Conservation (phyloP, 352 stramenopile genomes). For the Phytopythium montanum region DNA sequence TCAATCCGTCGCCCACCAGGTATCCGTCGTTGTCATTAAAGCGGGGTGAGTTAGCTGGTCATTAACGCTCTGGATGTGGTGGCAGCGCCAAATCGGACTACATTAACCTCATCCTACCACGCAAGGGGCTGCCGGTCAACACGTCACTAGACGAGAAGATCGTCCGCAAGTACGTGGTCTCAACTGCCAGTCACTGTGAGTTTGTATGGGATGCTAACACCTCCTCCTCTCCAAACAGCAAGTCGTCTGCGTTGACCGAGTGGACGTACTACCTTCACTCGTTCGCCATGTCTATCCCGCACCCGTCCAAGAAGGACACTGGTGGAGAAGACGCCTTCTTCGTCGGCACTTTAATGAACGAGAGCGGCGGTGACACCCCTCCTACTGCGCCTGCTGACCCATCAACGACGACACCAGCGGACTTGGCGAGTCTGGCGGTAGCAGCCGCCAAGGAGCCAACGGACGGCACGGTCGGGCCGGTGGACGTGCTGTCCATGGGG, state of each 20-base stretch:
- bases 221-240: slow-evolving; percentile 11
- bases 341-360: slow-evolving; percentile 64
- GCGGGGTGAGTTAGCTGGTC: not conserved
- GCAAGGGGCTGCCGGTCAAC: slow-evolving; percentile 75
- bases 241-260: slow-evolving; percentile 28
- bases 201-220: too few relatives aligned
- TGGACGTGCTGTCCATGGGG: slow-evolving; percentile 88
- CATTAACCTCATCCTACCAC: slow-evolving; percentile 82
- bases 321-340: slow-evolving; percentile 94
- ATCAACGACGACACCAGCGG: slow-evolving; percentile 10
- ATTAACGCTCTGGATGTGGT: not conserved
- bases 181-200: not conserved
- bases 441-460: slow-evolving; percentile 21
- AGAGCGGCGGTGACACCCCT: slow-evolving; percentile 32
- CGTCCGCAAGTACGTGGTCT: slow-evolving; percentile 25
- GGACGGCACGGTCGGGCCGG: slow-evolving; percentile 41
- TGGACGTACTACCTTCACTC: slow-evolving; percentile 64
- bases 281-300: slow-evolving; percentile 75
- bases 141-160: slow-evolving; percentile 49
- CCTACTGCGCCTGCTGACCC: slow-evolving; percentile 12
- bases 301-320: slow-evolving; percentile 67
- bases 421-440: not conserved
- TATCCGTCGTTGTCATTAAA: slow-evolving; percentile 7
- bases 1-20: slow-evolving; percentile 46
- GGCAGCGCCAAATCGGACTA: slow-evolving; percentile 87